Evolutionary conservation across 2,329 filamentous ascomycete genomes (phyloP), one percentile per base, ranked within the genome.

Genomic region (Exophiala bonariae): DNA sequence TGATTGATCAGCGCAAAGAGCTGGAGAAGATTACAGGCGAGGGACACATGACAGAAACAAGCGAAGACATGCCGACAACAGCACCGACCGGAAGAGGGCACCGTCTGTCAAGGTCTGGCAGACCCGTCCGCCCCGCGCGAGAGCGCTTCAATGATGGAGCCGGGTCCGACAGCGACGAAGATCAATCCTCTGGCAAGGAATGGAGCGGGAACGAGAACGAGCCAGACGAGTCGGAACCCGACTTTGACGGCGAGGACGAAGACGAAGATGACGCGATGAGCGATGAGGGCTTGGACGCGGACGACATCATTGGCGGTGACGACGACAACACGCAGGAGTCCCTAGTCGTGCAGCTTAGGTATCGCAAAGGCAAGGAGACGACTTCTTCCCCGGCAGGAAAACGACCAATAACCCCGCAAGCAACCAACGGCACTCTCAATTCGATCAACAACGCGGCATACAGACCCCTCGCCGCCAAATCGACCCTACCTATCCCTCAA

Each of bases 201-300:
- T 78, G 57, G 57, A 58, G 56, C 41, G 57, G 57, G 14, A 52
- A 59, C 28, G 57, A 59, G 39, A 50, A 59, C 23, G 57, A 59
- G 30, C 46, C 50, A 8, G 79, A 76, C 48, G 76, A 65, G 13
- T 83, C 82, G 50, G 85, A 88, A 55, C 88, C 83, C 63, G 85
- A 89, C 35, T 85, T 86, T 41, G 87, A 84, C 9, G 87, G 86
- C 45, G 87, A 90, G 48, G 86, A 86, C 47, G 83, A 86, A 30
- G 80, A 84, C 4, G 83, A 87, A 42, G 72, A 73, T 49, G 69
- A 69, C 4, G 64, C 68, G 38, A 61, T 63, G 35, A 71, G 67
- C 42, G 69, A 67, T 14, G 66, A 66, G 11, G 48, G 38, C 18
- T 47, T 55, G 18, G 56, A 55, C 6, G 50, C 49, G 7, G 57